These are phyloP conservation scores for Colletotrichum sp. DNA, from an alignment of 2,329 filamentous ascomycete genomes.

Conservation along the genomic window DNA sequence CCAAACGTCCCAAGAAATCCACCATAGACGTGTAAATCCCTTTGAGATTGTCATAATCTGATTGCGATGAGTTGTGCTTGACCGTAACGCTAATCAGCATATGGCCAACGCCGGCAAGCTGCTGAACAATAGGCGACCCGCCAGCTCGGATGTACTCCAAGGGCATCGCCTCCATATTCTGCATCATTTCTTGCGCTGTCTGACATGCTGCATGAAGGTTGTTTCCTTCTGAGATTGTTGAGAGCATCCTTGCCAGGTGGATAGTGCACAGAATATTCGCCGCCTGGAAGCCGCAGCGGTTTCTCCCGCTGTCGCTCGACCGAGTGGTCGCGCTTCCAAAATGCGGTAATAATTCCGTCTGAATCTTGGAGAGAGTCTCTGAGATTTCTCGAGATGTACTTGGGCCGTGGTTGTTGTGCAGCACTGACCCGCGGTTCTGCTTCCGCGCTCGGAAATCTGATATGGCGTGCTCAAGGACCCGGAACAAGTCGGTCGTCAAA, in stretches of 20 bases:
- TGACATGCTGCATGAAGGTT: not conserved
- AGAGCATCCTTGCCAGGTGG: slow-evolving; percentile 1
- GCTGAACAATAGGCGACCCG: not conserved
- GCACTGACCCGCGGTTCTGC: not conserved
- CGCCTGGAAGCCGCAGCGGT: slow-evolving; percentile 8
- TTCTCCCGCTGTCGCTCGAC: not conserved
- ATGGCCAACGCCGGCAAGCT: not conserved
- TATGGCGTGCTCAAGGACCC: slow-evolving; percentile 55
- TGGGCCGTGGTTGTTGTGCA: not conserved
- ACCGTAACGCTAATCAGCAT: not conserved
- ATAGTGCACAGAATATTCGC: slow-evolving; percentile 8
- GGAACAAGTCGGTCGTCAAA: slow-evolving; percentile 59
- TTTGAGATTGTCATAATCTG: not conserved
- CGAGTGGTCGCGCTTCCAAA: not conserved
- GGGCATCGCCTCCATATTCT: not conserved
- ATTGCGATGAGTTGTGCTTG: not conserved
- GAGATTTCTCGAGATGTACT: not conserved
- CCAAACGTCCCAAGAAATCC: not conserved
- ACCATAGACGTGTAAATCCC: not conserved
- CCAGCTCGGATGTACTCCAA: not conserved
- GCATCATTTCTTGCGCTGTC: not conserved
- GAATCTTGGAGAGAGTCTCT: not conserved
- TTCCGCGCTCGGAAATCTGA: slow-evolving; percentile 23
- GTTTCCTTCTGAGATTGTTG: not conserved
- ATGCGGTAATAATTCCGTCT: not conserved